A percentile compares a stretch with the other conserved stretches of the same genome.
Conservation (phyloP, 2,329 filamentous ascomycete genomes). For the Epicoccum sorghinum region DNA sequence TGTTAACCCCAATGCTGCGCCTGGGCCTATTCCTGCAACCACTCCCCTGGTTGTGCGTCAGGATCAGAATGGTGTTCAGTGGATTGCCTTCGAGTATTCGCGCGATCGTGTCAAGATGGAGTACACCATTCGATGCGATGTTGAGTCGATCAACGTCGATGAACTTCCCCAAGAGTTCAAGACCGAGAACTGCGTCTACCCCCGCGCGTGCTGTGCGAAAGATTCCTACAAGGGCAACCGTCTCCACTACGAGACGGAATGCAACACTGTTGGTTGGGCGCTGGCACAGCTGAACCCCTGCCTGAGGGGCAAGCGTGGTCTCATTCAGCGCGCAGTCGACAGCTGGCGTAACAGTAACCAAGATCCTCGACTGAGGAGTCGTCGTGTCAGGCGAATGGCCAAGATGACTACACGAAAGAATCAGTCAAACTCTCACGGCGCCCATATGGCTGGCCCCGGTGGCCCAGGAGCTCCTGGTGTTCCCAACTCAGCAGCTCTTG, state of each 20-base stretch:
- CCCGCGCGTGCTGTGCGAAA: constrained; percentile 90
- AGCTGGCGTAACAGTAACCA: constrained; percentile 99
- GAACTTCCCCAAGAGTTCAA: constrained; percentile 88
- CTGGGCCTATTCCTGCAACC: constrained; percentile 94
- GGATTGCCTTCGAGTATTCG: constrained; percentile 99
- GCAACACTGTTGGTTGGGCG: constrained; percentile 99
- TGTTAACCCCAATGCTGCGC: constrained; percentile 87
- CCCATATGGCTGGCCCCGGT: constrained; percentile 72
- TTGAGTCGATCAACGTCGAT: constrained; percentile 94
- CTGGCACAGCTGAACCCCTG: constrained; percentile 90
- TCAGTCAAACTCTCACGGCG: constrained; percentile 62
- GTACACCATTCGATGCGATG: constrained; percentile 97
- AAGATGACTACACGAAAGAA: constrained; percentile 91
- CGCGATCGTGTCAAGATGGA: constrained; percentile 98
- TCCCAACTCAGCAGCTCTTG: constrained; percentile 68
- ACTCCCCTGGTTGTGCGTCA: constrained; percentile 93
- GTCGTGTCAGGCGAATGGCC: constrained; percentile 90
- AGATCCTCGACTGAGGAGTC: constrained; percentile 86
- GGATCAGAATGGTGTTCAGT: constrained; percentile 95
- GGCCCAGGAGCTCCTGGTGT: constrained; percentile 67
- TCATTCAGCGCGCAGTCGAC: constrained; percentile 96
- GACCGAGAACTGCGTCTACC: constrained; percentile 97
- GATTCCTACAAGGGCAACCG: constrained; percentile 97
- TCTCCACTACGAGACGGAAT: constrained; percentile 95
- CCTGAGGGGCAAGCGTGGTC: constrained; percentile 87